Conservation (phyloP, 805 yeast species). For the Yamadazyma nakazawae region DNA sequence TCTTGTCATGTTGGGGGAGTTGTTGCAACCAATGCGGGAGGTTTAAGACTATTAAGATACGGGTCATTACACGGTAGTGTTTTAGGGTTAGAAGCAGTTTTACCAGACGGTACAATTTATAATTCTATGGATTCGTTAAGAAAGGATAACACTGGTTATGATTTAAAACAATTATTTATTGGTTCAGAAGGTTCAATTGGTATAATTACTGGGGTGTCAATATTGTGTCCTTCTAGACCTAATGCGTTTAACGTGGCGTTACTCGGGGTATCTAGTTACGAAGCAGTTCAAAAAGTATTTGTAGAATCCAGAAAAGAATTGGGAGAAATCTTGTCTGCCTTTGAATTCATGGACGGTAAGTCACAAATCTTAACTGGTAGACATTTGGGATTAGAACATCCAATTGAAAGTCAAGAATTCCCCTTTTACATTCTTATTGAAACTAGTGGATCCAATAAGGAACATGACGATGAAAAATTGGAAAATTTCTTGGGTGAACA, state of each 20-base stretch:
- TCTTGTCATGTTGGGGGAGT: slow-evolving; percentile 95
- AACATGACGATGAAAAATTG: slow-evolving; percentile 88
- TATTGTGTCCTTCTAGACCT: slow-evolving; percentile 87
- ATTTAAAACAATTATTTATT: slow-evolving; percentile 85
- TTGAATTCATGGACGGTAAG: slow-evolving; percentile 85
- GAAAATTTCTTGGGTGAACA: slow-evolving; percentile 78
- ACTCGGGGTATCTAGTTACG: slow-evolving; percentile 76
- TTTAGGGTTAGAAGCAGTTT: slow-evolving; percentile 87
- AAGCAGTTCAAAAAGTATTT: slow-evolving; percentile 80
- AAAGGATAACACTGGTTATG: slow-evolving; percentile 95
- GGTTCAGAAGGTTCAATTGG: slow-evolving; percentile 95
- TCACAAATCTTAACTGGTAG: slow-evolving; percentile 63
- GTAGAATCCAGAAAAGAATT: slow-evolving; percentile 74
- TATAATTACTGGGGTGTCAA: slow-evolving; percentile 83
- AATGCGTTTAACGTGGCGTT: slow-evolving; percentile 83
- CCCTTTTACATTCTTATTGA: slow-evolving; percentile 92
- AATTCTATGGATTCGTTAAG: slow-evolving; percentile 81
- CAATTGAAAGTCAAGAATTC: slow-evolving; percentile 70
- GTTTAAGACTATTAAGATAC: slow-evolving; percentile 78
- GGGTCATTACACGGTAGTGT: slow-evolving; percentile 93
- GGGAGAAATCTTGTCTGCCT: slow-evolving; percentile 84
- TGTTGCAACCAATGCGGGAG: slow-evolving; percentile 96
- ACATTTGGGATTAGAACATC: slow-evolving; percentile 62
- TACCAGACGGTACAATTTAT: slow-evolving; percentile 82
- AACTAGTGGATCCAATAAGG: slow-evolving; percentile 92